Evolutionary conservation across 2,329 filamentous ascomycete genomes (phyloP), one percentile per base, ranked within the genome.

Genomic region (Penicillium brevicompactum): DNA sequence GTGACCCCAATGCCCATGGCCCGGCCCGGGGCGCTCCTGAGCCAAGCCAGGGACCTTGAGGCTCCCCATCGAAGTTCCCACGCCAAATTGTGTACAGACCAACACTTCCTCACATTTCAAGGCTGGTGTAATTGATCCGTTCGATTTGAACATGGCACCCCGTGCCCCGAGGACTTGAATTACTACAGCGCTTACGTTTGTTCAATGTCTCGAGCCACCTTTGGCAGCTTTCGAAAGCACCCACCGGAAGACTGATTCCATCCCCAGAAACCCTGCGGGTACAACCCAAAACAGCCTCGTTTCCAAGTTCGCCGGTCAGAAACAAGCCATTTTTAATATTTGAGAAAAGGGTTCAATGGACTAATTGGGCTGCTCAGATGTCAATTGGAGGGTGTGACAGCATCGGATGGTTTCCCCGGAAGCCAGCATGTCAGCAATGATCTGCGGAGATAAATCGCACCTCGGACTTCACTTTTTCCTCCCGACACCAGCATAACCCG

Each of bases 351-450:
- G 18, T 18, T 18, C 18, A 18, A 18, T 1, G n/a, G 14, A 44
- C 46, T 30, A 56, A 44, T 47, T 22, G 46, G 50, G 11, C 32
- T n/a, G 47, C 30, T 27, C n/a, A 43, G 46, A 58, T 41, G 40
- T 10, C 18, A 30, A n/a, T 42, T 50, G 27, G n/a, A 43, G 30
- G 31, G 57, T 63, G n/a, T 43, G 24, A 64, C 60, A 44, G 46
- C 60, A 8, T 59, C 62, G 47, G 51, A 3, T 40, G 31, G 24
- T 16, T 38, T 22, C 49, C 34, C 34, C 41, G 9, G 47, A 45
- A 53, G 48, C 53, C 52, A 57, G 48, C 54, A 40, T 41, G 22
- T 45, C 34, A 51, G 22, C 56, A 53, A 62, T 51, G 27, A 46
- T 32, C 53, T 53, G 50, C 34, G 4, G 46, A 60, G 43, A 34